Conservation (phyloP, 352 stramenopile species). For the Globisporangium cystogenes region DNA sequence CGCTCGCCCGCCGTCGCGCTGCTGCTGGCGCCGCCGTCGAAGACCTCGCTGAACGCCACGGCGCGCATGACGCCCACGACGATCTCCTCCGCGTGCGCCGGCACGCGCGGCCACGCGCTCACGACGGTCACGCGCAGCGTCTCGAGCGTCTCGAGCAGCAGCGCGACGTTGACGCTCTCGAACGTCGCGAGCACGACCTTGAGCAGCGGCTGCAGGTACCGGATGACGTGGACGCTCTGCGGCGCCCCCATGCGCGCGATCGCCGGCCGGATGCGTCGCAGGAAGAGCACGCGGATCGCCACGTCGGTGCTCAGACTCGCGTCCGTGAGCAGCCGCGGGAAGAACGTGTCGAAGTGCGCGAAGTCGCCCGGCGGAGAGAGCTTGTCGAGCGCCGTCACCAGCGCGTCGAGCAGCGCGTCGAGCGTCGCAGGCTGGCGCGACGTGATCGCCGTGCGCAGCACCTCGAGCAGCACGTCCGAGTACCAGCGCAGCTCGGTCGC, state of each 20-base stretch:
- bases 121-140: constrained; percentile 47
- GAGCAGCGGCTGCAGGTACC: constrained; percentile 73
- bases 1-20: constrained; percentile 24
- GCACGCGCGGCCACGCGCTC: constrained; percentile 62
- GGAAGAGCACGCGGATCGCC: constrained; percentile 44
- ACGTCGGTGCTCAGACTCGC: constrained; percentile 62
- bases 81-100: constrained; percentile 59
- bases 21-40: constrained; percentile 27
- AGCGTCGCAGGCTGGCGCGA: constrained; percentile 50
- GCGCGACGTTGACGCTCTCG: constrained; percentile 44
- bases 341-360: constrained; percentile 65
- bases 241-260: constrained; percentile 50
- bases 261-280: constrained; percentile 40
- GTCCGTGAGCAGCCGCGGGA: constrained; percentile 54
- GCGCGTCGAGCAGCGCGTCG: constrained; percentile 47
- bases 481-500: constrained; percentile 80
- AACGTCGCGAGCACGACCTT: constrained; percentile 68
- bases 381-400: constrained; percentile 54
- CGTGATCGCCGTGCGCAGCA: constrained; percentile 61
- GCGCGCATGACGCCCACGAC: constrained; percentile 63
- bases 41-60: constrained; percentile 57
- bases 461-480: constrained; percentile 64
- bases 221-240: constrained; percentile 61
- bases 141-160: constrained; percentile 56
- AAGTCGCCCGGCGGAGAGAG: constrained; percentile 47